A percentile compares a stretch with the other conserved stretches of the same genome.
These are phyloP conservation scores for Lactuca saligna DNA, from an alignment of 129 eudicot genomes.

Conservation along the genomic window DNA sequence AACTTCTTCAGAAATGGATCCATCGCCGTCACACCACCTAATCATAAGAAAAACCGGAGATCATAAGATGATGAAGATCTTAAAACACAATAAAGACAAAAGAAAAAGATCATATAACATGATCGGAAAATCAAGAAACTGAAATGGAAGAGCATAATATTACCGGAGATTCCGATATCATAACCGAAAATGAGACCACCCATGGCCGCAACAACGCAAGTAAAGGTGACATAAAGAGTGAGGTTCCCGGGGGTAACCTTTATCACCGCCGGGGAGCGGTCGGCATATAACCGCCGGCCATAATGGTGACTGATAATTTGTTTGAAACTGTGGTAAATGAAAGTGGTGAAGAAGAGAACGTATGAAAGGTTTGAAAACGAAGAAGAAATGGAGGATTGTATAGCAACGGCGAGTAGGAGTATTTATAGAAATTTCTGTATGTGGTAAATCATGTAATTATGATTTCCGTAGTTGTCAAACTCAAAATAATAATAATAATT, in stretches of 20 bases:
- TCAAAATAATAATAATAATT: not conserved
- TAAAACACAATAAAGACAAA: not conserved
- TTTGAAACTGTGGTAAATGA: not conserved
- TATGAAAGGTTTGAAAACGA: conserved; percentile 3
- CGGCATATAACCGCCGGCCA: conserved; percentile 78
- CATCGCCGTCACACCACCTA: conserved; percentile 95
- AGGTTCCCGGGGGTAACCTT: conserved; percentile 86
- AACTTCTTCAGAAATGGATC: conserved; percentile 63
- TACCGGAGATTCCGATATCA: conserved; percentile 95
- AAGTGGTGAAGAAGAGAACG: not conserved
- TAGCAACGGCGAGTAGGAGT: not conserved
- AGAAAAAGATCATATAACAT: not conserved
- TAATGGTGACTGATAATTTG: conserved; percentile 21
- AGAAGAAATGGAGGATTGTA: conserved; percentile 16
- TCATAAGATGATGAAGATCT: not conserved
- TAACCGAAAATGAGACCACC: conserved; percentile 97
- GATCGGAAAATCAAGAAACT: not conserved
- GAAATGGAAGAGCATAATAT: not conserved
- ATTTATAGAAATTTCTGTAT: conserved; percentile 21
- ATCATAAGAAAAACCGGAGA: not conserved
- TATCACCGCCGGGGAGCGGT: conserved; percentile 51
- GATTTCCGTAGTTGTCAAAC: conserved; percentile 25
- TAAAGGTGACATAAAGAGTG: conserved; percentile 59
- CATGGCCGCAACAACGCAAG: conserved; percentile 94
- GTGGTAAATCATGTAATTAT: conserved; percentile 4